phyloP scores from a whole-genome alignment of 1,284 basidiomycete species.

The Xerocomus nothofagi region DNA sequence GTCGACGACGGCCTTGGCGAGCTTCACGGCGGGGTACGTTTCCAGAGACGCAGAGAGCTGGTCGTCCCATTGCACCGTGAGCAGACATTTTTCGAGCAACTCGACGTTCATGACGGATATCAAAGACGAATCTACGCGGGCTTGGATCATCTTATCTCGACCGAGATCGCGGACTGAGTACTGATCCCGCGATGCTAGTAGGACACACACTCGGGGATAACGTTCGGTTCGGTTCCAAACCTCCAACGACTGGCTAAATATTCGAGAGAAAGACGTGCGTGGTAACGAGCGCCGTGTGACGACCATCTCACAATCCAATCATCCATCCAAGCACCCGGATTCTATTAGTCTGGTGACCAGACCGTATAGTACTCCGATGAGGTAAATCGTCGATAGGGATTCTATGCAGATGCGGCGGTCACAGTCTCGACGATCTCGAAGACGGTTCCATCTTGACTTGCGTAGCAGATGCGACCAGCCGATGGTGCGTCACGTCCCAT shows the following conservation, averaged over 20 bases:
- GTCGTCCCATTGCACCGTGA: constrained; percentile 51
- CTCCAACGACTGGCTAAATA: not conserved
- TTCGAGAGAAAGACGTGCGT: not conserved
- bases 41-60: constrained; percentile 13
- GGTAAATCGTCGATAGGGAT: no score
- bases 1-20: constrained; percentile 47
- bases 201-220: constrained; percentile 2
- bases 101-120: constrained; percentile 32
- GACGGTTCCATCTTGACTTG: constrained; percentile 57
- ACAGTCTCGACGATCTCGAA: constrained; percentile 39
- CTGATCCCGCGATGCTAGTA: constrained; percentile 1
- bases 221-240: not conserved
- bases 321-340: not conserved
- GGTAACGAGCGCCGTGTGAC: not conserved
- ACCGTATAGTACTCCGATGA: no score
- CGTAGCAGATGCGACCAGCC: constrained; percentile 53
- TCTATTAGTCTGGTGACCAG: no score
- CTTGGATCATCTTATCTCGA: constrained; percentile 16
- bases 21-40: constrained; percentile 20
- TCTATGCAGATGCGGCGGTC: not conserved
- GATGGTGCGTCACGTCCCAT: constrained; percentile 51
- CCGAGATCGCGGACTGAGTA: not conserved
- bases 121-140: constrained; percentile 2
- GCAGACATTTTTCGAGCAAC: constrained; percentile 49
- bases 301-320: not conserved